Evolutionary conservation across 2,329 filamentous ascomycete genomes (phyloP), one percentile per base, ranked within the genome.

Genomic region (Lasiodiplodia sp.): DNA sequence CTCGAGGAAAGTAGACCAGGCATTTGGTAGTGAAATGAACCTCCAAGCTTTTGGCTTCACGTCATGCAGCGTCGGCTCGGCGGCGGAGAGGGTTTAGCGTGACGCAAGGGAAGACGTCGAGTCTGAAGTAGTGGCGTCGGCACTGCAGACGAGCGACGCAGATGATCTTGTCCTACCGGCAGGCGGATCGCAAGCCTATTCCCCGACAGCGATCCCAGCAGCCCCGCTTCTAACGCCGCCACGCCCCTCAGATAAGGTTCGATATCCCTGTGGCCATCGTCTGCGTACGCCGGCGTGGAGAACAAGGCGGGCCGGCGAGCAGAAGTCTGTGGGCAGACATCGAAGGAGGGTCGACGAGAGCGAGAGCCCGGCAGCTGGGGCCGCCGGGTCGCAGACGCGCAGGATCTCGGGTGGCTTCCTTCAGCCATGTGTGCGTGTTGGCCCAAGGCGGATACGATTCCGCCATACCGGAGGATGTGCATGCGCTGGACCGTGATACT

Each of bases 121-220:
- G 44, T 63, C 12, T 63, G 58, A 63, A 62, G 34, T 63, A 63
- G 58, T 63, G 58, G 60, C 60, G 60, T 64, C 60, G 60, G 60
- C n/a, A 47, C 60, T 38, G 60, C 60, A 64, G 60, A 64, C 18
- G 23, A 52, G 47, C 28, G 60, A 52, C 47, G 23, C 60, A 38
- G 40, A 23, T 52, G 60, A 64, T 64, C 60, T 64, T 64, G 60
- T 64, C 60, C 60, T 10, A 64, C 60, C 44, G 60, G 25, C 60
- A 49, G 40, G 47, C 60, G 60, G 60, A 64, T 64, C 60, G 60
- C 47, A 64, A 64, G 60, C 60, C 60, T 52, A 64, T 64, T 64
- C 60, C 60, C 60, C 60, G 60, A 47, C 18, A 49, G 18, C 18
- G 18, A 49, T 63, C 58, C 58, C 44, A 63, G 58, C 58, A 49